Conservation (phyloP, 805 yeast species). For the Candida arabinofermentans region DNA sequence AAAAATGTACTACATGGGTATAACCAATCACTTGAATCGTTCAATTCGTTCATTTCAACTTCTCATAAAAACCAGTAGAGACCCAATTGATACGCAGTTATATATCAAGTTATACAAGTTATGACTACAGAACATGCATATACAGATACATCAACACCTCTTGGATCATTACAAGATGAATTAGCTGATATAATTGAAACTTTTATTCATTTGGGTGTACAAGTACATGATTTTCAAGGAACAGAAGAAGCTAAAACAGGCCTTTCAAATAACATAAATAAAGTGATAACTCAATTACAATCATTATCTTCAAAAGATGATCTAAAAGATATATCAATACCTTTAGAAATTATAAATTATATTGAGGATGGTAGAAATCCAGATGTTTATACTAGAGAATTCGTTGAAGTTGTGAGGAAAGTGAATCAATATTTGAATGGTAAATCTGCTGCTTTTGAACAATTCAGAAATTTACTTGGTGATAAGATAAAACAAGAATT, state of each 20-base stretch:
- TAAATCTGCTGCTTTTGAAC: slow-evolving; percentile 56
- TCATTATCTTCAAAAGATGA: slow-evolving; percentile 29
- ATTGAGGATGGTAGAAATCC: slow-evolving; percentile 97
- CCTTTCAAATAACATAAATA: slow-evolving; percentile 39
- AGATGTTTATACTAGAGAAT: slow-evolving; percentile 94
- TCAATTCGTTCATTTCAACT: no score
- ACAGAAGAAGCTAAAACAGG: slow-evolving; percentile 74
- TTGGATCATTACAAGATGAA: slow-evolving; percentile 32
- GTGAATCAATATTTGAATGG: slow-evolving; percentile 87
- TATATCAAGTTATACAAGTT: no score
- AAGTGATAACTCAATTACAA: slow-evolving; percentile 37
- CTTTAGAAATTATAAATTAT: slow-evolving; percentile 82
- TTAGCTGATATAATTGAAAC: slow-evolving; percentile 65
- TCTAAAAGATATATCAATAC: slow-evolving; percentile 47
- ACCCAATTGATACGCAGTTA: no score
- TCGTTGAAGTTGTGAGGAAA: slow-evolving; percentile 88
- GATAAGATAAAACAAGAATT: slow-evolving; percentile 69
- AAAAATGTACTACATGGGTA: no score
- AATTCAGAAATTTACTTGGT: slow-evolving; percentile 63
- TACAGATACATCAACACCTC: slow-evolving; percentile 19
- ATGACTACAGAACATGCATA: slow-evolving; percentile 31
- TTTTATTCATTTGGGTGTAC: slow-evolving; percentile 82
- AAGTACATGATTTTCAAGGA: slow-evolving; percentile 91
- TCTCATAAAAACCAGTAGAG: background rate
- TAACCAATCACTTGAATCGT: no score